Conservation (phyloP, 2,329 filamentous ascomycete species). For the Cordyceps pruinosa region DNA sequence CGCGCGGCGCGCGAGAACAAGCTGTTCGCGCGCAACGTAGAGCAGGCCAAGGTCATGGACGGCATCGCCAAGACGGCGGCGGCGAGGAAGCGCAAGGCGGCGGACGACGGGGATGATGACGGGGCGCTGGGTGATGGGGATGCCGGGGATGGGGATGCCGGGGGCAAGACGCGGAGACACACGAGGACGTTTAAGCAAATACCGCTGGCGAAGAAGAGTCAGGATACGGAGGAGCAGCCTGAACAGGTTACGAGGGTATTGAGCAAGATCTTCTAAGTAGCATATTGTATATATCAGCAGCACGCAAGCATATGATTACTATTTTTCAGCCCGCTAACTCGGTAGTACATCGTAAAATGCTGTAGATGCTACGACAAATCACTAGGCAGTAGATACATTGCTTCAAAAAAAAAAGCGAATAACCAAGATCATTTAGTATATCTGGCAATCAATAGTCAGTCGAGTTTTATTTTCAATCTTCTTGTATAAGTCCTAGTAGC, state of each 20-base stretch:
- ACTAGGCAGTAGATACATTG: too few species aligned
- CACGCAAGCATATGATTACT: conserved; percentile 3
- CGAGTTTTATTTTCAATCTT: too few species aligned
- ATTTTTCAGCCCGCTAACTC: conserved; percentile 2
- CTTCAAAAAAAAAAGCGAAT: too few species aligned
- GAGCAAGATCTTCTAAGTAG: conserved; percentile 55
- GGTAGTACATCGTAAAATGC: conserved; percentile 2
- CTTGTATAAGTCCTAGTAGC: too few species aligned
- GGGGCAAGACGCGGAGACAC: conserved; percentile 18
- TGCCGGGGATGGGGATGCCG: conserved; percentile 15
- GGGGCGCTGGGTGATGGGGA: conserved; percentile 18
- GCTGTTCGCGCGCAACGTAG: conserved; percentile 71
- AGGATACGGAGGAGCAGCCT: conserved; percentile 38
- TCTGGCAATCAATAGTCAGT: too few species aligned
- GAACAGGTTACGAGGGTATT: conserved; percentile 53
- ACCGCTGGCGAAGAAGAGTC: conserved; percentile 46
- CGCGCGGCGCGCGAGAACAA: conserved; percentile 74
- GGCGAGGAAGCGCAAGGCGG: conserved; percentile 36
- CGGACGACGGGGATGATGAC: conserved; percentile 28
- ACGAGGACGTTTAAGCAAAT: conserved; percentile 59
- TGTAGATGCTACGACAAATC: too few species aligned
- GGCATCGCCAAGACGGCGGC: conserved; percentile 49
- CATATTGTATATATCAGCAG: conserved; percentile 9
- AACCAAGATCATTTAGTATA: too few species aligned
- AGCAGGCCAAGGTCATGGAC: conserved; percentile 71